Percentiles rank a stretch among this genome's conserved stretches.
phyloP scores from a whole-genome alignment of 768 basidiomycete species.

The Amyloporia xantha region DNA sequence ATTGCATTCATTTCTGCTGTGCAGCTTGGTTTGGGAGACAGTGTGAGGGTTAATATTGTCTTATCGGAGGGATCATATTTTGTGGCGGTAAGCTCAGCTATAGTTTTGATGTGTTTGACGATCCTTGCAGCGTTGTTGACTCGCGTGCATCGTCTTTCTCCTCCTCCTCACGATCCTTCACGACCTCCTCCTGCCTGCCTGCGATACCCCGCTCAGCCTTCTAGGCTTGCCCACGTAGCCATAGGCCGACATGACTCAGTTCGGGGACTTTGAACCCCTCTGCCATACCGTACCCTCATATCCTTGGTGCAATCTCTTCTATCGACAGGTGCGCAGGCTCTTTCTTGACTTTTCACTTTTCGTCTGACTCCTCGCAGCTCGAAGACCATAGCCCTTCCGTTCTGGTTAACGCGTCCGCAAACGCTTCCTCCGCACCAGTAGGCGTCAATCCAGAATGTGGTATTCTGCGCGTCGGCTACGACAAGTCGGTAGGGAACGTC shows the following conservation, averaged over 20 bases:
- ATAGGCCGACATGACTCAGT: slow-evolving; percentile 40
- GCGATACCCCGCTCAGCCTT: slow-evolving; percentile 1
- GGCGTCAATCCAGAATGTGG: slow-evolving; percentile 81
- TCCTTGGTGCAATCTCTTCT: slow-evolving; percentile 94
- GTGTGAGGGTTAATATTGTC: background rate
- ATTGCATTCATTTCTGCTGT: background rate
- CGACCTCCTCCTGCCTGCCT: background rate
- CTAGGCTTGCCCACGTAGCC: background rate
- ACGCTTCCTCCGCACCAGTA: slow-evolving; percentile 56
- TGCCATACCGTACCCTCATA: slow-evolving; percentile 72
- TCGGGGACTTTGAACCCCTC: slow-evolving; percentile 67
- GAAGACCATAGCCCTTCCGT: slow-evolving; percentile 24
- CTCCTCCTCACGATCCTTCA: background rate
- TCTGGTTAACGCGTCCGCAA: slow-evolving; percentile 36
- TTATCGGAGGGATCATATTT: background rate
- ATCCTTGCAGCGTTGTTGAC: background rate
- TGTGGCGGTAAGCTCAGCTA: background rate
- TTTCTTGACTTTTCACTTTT: slow-evolving; percentile 12
- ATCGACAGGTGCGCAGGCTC: slow-evolving; percentile 58
- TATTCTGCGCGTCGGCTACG: slow-evolving; percentile 53
- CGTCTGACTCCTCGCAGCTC: slow-evolving; percentile 19
- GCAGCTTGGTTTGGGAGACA: background rate
- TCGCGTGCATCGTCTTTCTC: background rate
- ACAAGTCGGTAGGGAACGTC: slow-evolving; percentile 69
- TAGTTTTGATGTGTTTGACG: background rate